These are phyloP conservation scores for Suaeda aralocaspica DNA, from an alignment of 148 eudicot genomes.

Conservation along the genomic window DNA sequence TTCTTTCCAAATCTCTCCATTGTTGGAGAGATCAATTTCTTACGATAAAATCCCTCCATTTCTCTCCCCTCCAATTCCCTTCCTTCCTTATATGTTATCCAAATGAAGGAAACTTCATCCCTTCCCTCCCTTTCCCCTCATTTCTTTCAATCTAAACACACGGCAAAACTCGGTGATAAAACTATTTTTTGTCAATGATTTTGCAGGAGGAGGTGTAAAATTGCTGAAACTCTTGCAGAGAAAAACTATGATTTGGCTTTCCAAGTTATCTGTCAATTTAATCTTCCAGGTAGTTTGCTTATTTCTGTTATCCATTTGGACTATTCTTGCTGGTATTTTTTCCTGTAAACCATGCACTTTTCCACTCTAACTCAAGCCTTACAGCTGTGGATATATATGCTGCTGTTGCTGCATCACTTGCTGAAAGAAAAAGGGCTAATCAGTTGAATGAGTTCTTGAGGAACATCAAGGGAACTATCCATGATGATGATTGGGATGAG, in stretches of 20 bases:
- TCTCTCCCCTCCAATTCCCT: too few species aligned
- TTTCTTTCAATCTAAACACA: too few species aligned
- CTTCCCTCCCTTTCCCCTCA: too few species aligned
- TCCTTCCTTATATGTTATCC: too few species aligned
- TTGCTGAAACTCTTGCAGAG: constrained; percentile 93
- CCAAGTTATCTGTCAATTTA: constrained; percentile 74
- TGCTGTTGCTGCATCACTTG: constrained; percentile 98
- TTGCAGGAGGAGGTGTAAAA: constrained; percentile 86
- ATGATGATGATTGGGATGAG: constrained; percentile 97
- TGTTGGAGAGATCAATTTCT: too few species aligned
- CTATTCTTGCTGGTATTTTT: background rate
- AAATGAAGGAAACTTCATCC: too few species aligned
- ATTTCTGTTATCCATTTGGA: background rate
- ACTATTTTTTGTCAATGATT: constrained; percentile 15
- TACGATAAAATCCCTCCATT: too few species aligned
- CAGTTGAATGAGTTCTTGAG: constrained; percentile 85
- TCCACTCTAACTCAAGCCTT: constrained; percentile 20
- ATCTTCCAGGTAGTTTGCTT: constrained; percentile 64
- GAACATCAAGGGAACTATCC: constrained; percentile 86
- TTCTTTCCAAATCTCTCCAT: too few species aligned
- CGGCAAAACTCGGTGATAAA: background rate
- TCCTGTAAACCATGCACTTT: constrained; percentile 10
- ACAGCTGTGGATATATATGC: constrained; percentile 98
- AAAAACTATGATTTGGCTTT: constrained; percentile 93
- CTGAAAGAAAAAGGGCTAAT: constrained; percentile 91